Evolutionary conservation across 192 early-diverging fungal species (phyloP).

Genomic region (Tieghemiomyces parasiticus): DNA sequence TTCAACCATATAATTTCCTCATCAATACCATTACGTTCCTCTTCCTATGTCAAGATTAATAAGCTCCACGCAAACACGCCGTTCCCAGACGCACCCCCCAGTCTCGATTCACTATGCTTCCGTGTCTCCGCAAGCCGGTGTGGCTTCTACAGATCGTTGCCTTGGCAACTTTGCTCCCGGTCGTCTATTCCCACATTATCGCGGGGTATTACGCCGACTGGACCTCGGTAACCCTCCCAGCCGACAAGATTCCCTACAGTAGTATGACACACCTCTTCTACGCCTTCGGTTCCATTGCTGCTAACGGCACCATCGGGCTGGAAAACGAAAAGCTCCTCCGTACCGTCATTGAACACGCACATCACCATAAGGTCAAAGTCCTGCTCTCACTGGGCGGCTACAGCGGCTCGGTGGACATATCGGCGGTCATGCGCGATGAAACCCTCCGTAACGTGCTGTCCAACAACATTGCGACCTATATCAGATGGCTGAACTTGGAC

Average conservation of each 20-base stretch:
- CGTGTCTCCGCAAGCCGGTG: too few relatives aligned
- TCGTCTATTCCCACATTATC: background rate
- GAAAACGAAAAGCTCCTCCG: constrained; percentile 16
- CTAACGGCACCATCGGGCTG: constrained; percentile 18
- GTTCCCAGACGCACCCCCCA: too few relatives aligned
- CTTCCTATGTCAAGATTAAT: too few relatives aligned
- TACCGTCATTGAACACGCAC: constrained; percentile 11
- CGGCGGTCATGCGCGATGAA: constrained; percentile 25
- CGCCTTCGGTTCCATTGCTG: constrained; percentile 31
- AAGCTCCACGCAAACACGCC: too few relatives aligned
- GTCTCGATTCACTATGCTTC: too few relatives aligned
- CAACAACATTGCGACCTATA: constrained; percentile 21
- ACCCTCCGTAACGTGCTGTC: constrained; percentile 21
- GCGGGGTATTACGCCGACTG: constrained; percentile 6
- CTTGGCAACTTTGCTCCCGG: too few relatives aligned
- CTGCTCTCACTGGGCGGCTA: constrained; percentile 61
- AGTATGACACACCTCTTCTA: constrained; percentile 44
- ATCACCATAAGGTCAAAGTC: constrained; percentile 24
- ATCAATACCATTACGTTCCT: too few relatives aligned
- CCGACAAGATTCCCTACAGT: constrained; percentile 17
- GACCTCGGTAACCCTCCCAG: background rate
- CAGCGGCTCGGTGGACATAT: constrained; percentile 47
- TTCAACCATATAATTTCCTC: too few relatives aligned
- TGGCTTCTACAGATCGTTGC: too few relatives aligned
- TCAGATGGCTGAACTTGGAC: constrained; percentile 29